phyloP scores from a whole-genome alignment of 495 filamentous ascomycete genomes.

The Penicillium lagena region DNA sequence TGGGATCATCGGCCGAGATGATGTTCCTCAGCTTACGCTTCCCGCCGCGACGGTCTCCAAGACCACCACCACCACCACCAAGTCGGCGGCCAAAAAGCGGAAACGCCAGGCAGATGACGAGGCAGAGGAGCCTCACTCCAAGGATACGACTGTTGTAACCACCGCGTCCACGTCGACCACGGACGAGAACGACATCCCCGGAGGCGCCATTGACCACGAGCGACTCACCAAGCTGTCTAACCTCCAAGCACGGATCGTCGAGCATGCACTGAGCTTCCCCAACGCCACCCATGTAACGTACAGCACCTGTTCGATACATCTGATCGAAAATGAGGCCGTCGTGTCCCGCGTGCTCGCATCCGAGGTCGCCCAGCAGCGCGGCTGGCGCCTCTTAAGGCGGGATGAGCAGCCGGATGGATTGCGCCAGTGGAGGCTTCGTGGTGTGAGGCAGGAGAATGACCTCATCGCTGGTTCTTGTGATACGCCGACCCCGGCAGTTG shows the following conservation, averaged over 20 bases:
- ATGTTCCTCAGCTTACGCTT: conserved; percentile 52
- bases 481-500: conserved; percentile 8
- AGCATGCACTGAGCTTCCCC: conserved; percentile 80
- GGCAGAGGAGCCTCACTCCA: conserved; percentile 6
- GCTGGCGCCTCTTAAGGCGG: conserved; percentile 70
- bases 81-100: conserved; percentile 37
- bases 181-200: conserved; percentile 31
- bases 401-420: conserved; percentile 67
- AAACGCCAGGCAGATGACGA: conserved; percentile 25
- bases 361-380: conserved; percentile 53
- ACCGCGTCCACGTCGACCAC: conserved; percentile 10
- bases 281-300: conserved; percentile 75
- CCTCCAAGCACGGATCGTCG: conserved; percentile 70
- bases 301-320: conserved; percentile 84
- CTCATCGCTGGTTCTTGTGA: background rate
- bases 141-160: conserved; percentile 4
- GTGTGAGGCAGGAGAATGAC: conserved; percentile 35
- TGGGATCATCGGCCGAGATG: conserved; percentile 85
- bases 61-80: conserved; percentile 11
- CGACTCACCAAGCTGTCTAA: conserved; percentile 67
- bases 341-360: conserved; percentile 63
- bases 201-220: conserved; percentile 17
- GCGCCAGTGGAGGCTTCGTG: conserved; percentile 65
- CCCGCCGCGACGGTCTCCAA: conserved; percentile 22
- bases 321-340: conserved; percentile 82